Conservation (phyloP, 2,329 filamentous ascomycete species). For the Talaromyces rugulosus region DNA sequence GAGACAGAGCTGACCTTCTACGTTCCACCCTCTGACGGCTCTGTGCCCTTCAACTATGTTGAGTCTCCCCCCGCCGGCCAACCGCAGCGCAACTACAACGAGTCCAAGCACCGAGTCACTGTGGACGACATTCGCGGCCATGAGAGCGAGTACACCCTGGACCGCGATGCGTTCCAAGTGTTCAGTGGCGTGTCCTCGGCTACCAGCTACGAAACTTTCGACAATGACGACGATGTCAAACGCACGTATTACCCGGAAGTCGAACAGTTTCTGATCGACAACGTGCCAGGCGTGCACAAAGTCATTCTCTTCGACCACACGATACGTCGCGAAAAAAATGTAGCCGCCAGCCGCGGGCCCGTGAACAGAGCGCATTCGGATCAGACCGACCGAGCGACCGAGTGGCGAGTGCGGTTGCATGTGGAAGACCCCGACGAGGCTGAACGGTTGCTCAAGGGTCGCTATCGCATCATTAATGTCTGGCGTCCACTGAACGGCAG, state of each 20-base stretch:
- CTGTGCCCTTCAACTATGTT: slow-evolving; percentile 63
- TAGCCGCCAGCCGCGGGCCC: slow-evolving; percentile 60
- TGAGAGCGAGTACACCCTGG: slow-evolving; percentile 63
- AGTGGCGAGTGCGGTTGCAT: slow-evolving; percentile 64
- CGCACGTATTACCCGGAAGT: slow-evolving; percentile 80
- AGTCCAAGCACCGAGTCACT: slow-evolving; percentile 47
- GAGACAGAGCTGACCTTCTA: slow-evolving; percentile 64
- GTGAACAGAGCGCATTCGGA: slow-evolving; percentile 77
- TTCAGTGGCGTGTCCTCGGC: slow-evolving; percentile 56
- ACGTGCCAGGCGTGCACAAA: slow-evolving; percentile 61
- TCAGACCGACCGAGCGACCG: slow-evolving; percentile 66
- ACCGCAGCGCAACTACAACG: slow-evolving; percentile 62
- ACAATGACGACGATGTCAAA: slow-evolving; percentile 65
- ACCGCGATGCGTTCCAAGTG: slow-evolving; percentile 71
- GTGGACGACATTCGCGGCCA: slow-evolving; percentile 71
- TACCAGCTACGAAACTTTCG: slow-evolving; percentile 53
- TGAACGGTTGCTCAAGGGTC: slow-evolving; percentile 58
- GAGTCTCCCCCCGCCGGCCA: slow-evolving; percentile 58
- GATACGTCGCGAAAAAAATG: slow-evolving; percentile 60
- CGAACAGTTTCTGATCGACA: slow-evolving; percentile 63
- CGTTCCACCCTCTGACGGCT: slow-evolving; percentile 55
- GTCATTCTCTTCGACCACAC: slow-evolving; percentile 86
- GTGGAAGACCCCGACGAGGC: slow-evolving; percentile 60
- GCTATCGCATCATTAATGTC: slow-evolving; percentile 82
- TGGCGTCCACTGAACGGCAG: slow-evolving; percentile 67